Evolutionary conservation across 805 yeast species (phyloP).

Genomic region (Spathaspora boniae): DNA sequence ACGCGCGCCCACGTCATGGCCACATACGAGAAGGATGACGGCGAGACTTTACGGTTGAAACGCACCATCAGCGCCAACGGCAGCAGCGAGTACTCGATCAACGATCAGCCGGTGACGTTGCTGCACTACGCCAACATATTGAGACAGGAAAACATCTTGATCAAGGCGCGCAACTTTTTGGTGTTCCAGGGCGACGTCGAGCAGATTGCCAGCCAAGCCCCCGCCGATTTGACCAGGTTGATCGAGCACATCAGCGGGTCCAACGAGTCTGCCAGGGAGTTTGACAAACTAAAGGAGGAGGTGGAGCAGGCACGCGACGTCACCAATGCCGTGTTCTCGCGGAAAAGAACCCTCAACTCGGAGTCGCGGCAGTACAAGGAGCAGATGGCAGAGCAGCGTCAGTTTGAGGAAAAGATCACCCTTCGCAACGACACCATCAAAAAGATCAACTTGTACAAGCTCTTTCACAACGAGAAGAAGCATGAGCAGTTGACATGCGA

Average conservation of each 20-base stretch:
- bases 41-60: constrained; percentile 56
- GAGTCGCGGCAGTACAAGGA: constrained; percentile 78
- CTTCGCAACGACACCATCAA: constrained; percentile 48
- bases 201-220: constrained; percentile 82
- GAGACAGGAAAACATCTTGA: constrained; percentile 74
- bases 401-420: constrained; percentile 52
- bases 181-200: constrained; percentile 98
- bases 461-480: constrained; percentile 55
- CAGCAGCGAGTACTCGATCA: constrained; percentile 62
- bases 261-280: constrained; percentile 59
- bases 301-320: constrained; percentile 62
- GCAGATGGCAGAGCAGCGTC: constrained; percentile 68
- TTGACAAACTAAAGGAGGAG: constrained; percentile 60
- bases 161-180: constrained; percentile 85
- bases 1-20: constrained; percentile 73
- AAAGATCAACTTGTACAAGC: constrained; percentile 55
- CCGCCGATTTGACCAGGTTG: constrained; percentile 66
- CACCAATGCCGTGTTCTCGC: constrained; percentile 61
- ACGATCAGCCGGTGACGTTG: constrained; percentile 58
- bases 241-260: constrained; percentile 87
- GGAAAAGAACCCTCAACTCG: constrained; percentile 63
- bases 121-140: constrained; percentile 62
- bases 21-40: constrained; percentile 61
- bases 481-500: constrained; percentile 32
- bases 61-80: constrained; percentile 61